Percentiles rank a stretch among this genome's conserved stretches.
Conservation (phyloP, 495 filamentous ascomycete genomes). For the Usnea hakonensis region DNA sequence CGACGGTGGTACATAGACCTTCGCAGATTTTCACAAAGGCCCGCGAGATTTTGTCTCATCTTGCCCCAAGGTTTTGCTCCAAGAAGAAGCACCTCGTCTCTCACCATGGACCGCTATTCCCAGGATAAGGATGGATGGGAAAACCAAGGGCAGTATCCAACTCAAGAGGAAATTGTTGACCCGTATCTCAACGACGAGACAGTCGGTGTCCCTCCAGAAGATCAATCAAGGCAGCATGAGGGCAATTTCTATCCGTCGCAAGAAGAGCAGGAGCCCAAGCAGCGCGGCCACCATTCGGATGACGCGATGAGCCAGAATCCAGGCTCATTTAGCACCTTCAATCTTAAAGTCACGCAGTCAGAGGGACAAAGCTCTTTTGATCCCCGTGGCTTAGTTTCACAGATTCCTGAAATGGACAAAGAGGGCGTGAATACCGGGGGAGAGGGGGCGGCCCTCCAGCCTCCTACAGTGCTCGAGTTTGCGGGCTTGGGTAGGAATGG, state of each 20-base stretch:
- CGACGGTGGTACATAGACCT: not conserved
- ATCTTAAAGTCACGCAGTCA: not conserved
- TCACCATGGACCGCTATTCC: too few species aligned
- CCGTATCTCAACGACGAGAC: not conserved
- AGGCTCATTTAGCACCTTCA: not conserved
- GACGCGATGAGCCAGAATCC: not conserved
- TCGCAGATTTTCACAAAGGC: not conserved
- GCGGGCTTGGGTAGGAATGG: not conserved
- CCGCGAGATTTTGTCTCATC: not conserved
- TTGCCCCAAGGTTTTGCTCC: too few species aligned
- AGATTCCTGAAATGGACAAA: not conserved
- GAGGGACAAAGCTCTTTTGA: too few species aligned
- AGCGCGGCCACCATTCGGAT: not conserved
- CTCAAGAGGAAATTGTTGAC: not conserved
- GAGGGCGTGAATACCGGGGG: not conserved
- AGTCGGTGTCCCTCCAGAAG: not conserved
- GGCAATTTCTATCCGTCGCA: not conserved
- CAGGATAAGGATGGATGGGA: not conserved
- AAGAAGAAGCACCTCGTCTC: too few species aligned
- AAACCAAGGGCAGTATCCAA: not conserved
- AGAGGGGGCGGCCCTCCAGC: not conserved
- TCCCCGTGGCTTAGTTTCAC: too few species aligned
- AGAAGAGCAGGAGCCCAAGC: not conserved
- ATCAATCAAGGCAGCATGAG: not conserved
- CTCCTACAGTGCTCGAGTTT: not conserved